Percentiles rank a stretch among this genome's conserved stretches.
Conservation (phyloP, 352 stramenopile species). For the Phytophthora constricta region DNA sequence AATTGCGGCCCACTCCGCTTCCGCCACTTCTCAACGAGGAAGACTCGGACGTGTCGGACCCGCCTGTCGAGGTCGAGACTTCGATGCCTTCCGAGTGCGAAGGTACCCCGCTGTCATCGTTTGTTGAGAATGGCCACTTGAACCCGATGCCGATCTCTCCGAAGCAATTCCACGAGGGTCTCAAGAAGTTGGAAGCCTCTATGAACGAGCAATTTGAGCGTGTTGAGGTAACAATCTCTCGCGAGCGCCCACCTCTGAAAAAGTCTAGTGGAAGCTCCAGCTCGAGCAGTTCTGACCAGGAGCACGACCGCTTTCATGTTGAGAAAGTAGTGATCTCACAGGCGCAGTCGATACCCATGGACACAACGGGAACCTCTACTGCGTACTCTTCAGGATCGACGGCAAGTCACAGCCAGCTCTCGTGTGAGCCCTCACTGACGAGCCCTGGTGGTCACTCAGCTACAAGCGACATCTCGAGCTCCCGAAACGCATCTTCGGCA, state of each 20-base stretch:
- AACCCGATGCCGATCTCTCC: slow-evolving; percentile 63
- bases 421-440: neutral
- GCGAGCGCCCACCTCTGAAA: slow-evolving; percentile 60
- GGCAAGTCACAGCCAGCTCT: slow-evolving; percentile 17
- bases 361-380: slow-evolving; percentile 13
- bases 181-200: slow-evolving; percentile 70
- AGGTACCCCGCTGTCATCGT: slow-evolving; percentile 84
- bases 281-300: slow-evolving; percentile 42
- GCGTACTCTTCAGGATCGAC: slow-evolving; percentile 18
- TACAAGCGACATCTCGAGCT: slow-evolving; percentile 14
- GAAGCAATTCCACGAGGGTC: slow-evolving; percentile 56
- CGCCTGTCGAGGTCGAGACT: slow-evolving; percentile 17
- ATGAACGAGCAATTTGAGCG: slow-evolving; percentile 78
- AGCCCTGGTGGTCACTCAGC: slow-evolving; percentile 23
- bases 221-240: slow-evolving; percentile 82
- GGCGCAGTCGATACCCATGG: slow-evolving; percentile 17
- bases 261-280: slow-evolving; percentile 34
- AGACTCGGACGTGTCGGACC: slow-evolving; percentile 46
- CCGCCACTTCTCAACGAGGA: slow-evolving; percentile 49
- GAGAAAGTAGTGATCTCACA: slow-evolving; percentile 53
- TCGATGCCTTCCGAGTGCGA: slow-evolving; percentile 44
- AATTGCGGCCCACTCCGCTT: slow-evolving; percentile 64
- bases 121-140: slow-evolving; percentile 78
- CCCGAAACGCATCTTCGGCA: neutral
- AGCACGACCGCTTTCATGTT: slow-evolving; percentile 39